Base-by-base conservation (phyloP, 352 stramenopile species). In the Globisporangium echinulatum region DNA sequence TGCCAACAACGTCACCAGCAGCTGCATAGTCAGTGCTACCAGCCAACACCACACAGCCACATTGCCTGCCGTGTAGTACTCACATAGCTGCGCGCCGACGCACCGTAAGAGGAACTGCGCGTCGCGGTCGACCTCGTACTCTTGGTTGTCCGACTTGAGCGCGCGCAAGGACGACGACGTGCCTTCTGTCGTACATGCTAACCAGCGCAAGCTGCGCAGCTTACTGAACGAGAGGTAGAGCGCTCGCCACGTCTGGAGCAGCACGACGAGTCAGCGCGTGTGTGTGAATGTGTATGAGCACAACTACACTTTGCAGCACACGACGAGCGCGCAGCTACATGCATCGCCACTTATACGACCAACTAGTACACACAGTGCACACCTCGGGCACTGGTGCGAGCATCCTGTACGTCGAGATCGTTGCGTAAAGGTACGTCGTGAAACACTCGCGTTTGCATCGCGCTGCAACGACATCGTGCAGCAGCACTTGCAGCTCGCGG, bases 381-480 rank as follows among this genome's bases (percentile, higher is more conserved):
- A 80, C 74, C 50, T 68, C 37, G 19, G 82, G 79, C 19, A 87
- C 78, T 1, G 70, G 59, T n/a, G 74, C 70, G 15, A 82, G 66
- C 67, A 88, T 88, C 37, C 79, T 68, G 49, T 88, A 86, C 9
- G 74, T 78, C 47, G 79, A 76, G 54, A 91, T 77, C 2, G 79
- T 90, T 37, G 82, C 67, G 36, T 80, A 66, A 17, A 91, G 56
- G 57, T 72, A 87, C 56, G 68, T 72, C 1, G 62, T 69, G 63
- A 91, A 80, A 68, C 82, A 90, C 51, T 83, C 78, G 58, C 59
- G 71, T 70, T 88, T 89, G 62, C 79, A 90, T 17, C 79, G 71
- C 38, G 51, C n/a, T 33, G 78, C 69, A 0, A 70, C 62, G 17
- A 64, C 52, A 3, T 53, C 39, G 25, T 44, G 42, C 25, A 73